phyloP scores from a whole-genome alignment of 805 yeast species.

The Candida saitoana region DNA sequence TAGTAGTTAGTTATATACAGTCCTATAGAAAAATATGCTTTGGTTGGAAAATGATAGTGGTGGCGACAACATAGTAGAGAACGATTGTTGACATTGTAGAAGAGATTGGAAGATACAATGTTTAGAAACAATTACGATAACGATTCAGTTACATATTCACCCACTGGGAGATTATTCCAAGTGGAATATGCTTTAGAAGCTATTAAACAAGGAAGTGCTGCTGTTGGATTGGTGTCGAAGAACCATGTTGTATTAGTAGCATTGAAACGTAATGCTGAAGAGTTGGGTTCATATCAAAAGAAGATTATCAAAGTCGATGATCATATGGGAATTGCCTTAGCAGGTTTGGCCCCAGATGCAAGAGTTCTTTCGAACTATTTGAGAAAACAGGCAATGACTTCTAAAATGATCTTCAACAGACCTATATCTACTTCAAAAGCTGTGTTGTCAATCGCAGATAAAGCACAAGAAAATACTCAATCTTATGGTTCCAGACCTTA shows the following conservation, averaged over 20 bases:
- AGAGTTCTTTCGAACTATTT: constrained; percentile 85
- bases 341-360: constrained; percentile 98
- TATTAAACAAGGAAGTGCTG: constrained; percentile 96
- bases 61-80: background rate
- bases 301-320: constrained; percentile 88
- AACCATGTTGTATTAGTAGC: constrained; percentile 90
- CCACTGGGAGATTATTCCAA: constrained; percentile 89
- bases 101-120: constrained; percentile 27
- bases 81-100: background rate
- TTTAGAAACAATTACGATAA: constrained; percentile 98
- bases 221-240: constrained; percentile 87
- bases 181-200: constrained; percentile 90
- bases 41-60: background rate
- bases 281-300: constrained; percentile 93
- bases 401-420: constrained; percentile 79
- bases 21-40: background rate
- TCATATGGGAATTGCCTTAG: constrained; percentile 91
- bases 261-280: constrained; percentile 93
- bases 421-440: constrained; percentile 82
- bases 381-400: constrained; percentile 87
- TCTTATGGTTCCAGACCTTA: constrained; percentile 95
- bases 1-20: background rate
- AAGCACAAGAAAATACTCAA: constrained; percentile 96
- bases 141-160: constrained; percentile 96
- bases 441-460: constrained; percentile 83